Base-by-base conservation (phyloP, 202 grass and related monocot genomes). In the Setaria viridis region DNA sequence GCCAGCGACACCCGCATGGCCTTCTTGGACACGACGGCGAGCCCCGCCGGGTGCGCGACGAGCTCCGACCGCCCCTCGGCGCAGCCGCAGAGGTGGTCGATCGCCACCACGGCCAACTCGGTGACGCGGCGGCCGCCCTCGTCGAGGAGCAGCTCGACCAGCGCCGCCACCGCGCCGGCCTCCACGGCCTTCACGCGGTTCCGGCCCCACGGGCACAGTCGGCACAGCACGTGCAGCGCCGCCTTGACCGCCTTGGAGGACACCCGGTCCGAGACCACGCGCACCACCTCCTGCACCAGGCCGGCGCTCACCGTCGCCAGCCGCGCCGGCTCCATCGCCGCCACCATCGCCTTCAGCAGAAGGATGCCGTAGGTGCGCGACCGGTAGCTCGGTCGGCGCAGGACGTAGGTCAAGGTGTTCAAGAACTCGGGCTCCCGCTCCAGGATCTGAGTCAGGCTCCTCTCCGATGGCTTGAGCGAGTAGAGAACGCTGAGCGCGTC, bases 181-280 rank as follows among this genome's bases (percentile, higher is more conserved):
- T 88, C 77, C 37, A 98, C 95, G 33, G 89, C 90, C 91, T 85
- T 95, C 1, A 95, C 83, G 43, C 91, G 76, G 77, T 93, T 98
- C 80, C 91, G 79, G 49, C 91, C 91, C 85, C 67, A 91, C n/a
- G 81, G 81, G 49, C 78, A 56, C 7, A 93, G 58, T 14, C 70
- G 62, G 70, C 68, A 82, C 9, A 98, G 62, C 13, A 91, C 85
- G 35, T 93, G 83, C 72, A 98, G 70, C 65, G 95, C 95, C 37
- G 95, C 88, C 78, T 87, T 90, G 70, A 88, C 83, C 1, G 93
- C 89, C 80, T 89, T 92, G 34, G 51, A 54, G 9, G 95, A 98
- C 37, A 98, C 82, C 45, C 84, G 76, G 46, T 94, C 93, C 6
- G 58, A 21, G 10, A 94, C 29, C 3, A 95, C 86, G 15, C 55